phyloP scores from a whole-genome alignment of 345 rosid genomes.

The Eucalyptus caleyi region DNA sequence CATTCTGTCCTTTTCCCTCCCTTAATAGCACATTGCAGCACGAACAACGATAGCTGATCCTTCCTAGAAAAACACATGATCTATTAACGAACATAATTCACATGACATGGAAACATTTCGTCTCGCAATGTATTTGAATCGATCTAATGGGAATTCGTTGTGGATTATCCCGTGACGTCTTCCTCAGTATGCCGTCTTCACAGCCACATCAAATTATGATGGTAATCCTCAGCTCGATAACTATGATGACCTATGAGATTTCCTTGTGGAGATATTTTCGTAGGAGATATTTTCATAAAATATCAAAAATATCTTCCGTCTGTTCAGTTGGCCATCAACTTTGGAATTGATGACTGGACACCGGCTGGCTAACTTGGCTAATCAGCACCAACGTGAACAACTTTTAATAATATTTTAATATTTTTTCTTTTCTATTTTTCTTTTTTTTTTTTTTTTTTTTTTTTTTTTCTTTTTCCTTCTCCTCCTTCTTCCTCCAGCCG shows the following conservation, averaged over 20 bases:
- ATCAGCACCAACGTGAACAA: fast-evolving
- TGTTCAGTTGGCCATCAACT: neutral
- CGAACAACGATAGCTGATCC: neutral
- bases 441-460: too few relatives aligned
- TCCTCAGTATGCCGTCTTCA: neutral
- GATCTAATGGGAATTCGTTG: neutral
- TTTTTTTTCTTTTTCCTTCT: fast-evolving
- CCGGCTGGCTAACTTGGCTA: fast-evolving
- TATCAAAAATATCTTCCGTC: neutral
- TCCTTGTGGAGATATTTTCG: neutral
- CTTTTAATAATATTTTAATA: too few relatives aligned
- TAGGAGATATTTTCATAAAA: neutral
- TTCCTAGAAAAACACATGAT: neutral
- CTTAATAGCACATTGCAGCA: neutral
- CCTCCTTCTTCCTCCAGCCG: too few relatives aligned
- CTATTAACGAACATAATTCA: neutral
- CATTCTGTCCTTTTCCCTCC: neutral
- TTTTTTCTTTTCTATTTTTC: fast-evolving
- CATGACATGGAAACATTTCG: neutral
- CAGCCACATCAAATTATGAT: neutral
- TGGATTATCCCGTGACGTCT: neutral
- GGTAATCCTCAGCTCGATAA: neutral
- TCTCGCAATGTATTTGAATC: neutral
- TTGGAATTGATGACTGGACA: neutral
- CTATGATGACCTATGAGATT: neutral